Conservation (phyloP, 2,329 filamentous ascomycete species). For the Colletotrichum filicis region DNA sequence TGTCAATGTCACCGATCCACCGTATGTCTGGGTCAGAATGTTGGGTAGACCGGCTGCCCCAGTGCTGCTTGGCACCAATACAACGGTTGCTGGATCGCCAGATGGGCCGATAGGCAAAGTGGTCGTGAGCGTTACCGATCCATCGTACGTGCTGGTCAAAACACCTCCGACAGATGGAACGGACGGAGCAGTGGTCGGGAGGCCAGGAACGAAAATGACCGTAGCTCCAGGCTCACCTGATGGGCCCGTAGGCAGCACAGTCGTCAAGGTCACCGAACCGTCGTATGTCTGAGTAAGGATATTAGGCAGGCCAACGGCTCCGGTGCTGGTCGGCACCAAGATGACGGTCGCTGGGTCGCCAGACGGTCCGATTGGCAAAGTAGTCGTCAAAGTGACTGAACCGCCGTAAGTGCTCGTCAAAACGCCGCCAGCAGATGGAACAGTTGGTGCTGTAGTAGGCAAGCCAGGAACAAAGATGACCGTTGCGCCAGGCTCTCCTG, state of each 20-base stretch:
- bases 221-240: conserved; percentile 6
- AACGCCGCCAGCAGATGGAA: background rate
- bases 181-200: background rate
- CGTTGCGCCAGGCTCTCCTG: background rate
- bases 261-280: background rate
- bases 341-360: background rate
- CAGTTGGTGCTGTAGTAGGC: background rate
- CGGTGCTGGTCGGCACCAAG: background rate
- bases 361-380: background rate
- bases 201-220: conserved; percentile 3
- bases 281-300: conserved; percentile 10
- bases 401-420: conserved; percentile 5
- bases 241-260: background rate
- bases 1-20: background rate
- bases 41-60: background rate
- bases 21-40: conserved; percentile 1
- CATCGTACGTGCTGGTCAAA: background rate
- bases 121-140: background rate
- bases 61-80: background rate
- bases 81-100: background rate
- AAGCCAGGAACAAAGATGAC: background rate
- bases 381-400: background rate
- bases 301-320: background rate
- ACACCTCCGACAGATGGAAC: background rate
- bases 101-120: background rate